These are phyloP conservation scores for Tuctoria greenei DNA, from an alignment of 176 grass and related monocot species.

Conservation along the genomic window DNA sequence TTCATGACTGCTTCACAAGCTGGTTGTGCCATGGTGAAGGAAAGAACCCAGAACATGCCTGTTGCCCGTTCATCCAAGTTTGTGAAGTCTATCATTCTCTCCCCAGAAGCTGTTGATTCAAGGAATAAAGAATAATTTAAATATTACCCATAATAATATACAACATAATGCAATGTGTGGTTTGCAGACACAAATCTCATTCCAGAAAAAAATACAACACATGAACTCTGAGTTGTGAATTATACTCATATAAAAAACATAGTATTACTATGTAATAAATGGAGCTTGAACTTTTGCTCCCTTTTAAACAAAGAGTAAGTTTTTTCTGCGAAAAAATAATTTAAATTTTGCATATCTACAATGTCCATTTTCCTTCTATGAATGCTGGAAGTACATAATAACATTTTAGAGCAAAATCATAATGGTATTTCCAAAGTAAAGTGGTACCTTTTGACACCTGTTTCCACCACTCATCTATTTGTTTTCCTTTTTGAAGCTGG, in stretches of 20 bases:
- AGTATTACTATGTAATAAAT: not conserved
- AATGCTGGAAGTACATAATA: conserved; percentile 3
- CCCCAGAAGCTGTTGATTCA: conserved; percentile 59
- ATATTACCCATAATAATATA: conserved; percentile 21
- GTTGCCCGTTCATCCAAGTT: conserved; percentile 88
- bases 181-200: conserved; percentile 30
- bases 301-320: not conserved
- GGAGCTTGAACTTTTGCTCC: not conserved
- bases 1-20: conserved; percentile 96
- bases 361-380: conserved; percentile 2
- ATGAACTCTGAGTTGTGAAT: conserved; percentile 21
- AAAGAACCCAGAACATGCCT: conserved; percentile 99
- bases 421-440: conserved; percentile 28
- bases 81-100: conserved; percentile 88
- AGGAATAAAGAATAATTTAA: conserved; percentile 14
- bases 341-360: conserved; percentile 7
- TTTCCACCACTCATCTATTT: conserved; percentile 99
- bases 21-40: conserved; percentile 91
- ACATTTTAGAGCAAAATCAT: conserved; percentile 24
- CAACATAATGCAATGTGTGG: conserved; percentile 8
- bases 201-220: conserved; percentile 18
- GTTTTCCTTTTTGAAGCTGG: conserved; percentile 97
- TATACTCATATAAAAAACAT: not conserved
- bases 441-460: conserved; percentile 83
- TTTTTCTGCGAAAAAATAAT: conserved; percentile 7